Evolutionary conservation across 768 basidiomycete genomes (phyloP).

Genomic region (Gymnopilus dilepis): DNA sequence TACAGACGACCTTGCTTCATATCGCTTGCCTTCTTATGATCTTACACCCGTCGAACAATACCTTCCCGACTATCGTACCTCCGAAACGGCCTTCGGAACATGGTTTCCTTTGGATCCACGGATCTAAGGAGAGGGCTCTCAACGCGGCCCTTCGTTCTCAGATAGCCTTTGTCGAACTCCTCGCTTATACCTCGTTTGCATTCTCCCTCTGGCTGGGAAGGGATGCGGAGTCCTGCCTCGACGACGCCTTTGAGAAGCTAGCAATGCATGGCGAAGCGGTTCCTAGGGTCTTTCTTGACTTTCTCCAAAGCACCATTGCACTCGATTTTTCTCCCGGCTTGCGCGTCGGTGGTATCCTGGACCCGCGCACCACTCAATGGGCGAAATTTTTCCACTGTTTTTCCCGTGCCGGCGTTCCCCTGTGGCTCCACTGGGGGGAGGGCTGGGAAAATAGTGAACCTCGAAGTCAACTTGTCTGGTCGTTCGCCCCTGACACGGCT

Average conservation of each 20-base stretch:
- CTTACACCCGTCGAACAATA: background rate
- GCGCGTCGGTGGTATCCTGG: too few species aligned
- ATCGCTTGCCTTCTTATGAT: background rate
- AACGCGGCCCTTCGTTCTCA: background rate
- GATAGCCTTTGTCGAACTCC: background rate
- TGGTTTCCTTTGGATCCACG: background rate
- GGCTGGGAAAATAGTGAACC: background rate
- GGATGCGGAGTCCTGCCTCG: background rate
- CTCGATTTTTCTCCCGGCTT: too few species aligned
- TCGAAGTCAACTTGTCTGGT: background rate
- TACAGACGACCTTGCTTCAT: background rate
- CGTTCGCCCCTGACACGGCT: background rate
- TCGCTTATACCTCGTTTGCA: background rate
- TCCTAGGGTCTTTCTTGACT: too few species aligned
- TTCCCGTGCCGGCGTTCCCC: background rate
- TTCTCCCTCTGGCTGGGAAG: background rate
- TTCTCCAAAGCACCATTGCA: too few species aligned
- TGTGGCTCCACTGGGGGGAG: background rate
- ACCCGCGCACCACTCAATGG: too few species aligned
- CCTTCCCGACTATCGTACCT: background rate
- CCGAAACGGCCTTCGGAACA: background rate
- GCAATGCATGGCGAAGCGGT: too few species aligned
- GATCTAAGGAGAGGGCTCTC: background rate
- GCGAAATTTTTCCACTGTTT: background rate
- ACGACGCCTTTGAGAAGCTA: background rate